Evolutionary conservation across 495 filamentous ascomycete species (phyloP), one percentile per base, ranked within the genome.

Genomic region (Pseudevernia furfuracea): DNA sequence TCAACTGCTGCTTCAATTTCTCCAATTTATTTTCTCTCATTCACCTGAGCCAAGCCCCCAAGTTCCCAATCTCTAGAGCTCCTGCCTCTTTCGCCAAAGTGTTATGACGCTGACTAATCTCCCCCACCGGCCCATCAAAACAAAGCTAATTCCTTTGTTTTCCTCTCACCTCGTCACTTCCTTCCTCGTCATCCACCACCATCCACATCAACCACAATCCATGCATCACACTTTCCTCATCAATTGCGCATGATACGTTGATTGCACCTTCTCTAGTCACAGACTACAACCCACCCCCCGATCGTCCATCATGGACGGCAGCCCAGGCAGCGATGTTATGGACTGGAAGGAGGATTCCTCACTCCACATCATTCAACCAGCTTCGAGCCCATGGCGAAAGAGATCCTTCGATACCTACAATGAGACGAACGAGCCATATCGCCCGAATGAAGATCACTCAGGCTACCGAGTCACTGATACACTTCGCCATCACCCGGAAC

Each of bases 301-400:
- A 25, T 3, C 28, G 11, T 17, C 28, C 25, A 14, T 53, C 49
- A 53, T 53, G 49, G 49, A 53, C 28, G 17, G 1, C 28, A 53
- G 49, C 28, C 49, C 28, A 32, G 25, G 28, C 28, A 32, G 49
- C 28, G 49, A 53, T 53, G 2, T 11, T 12, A 53, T 53, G 49
- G 49, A 53, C 28, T 53, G 49, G 49, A 4, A 53, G 32, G 25
- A 53, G 49, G 49, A 53, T 14, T 53, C 49, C 5, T 53, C 49
- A 53, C 49, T 53, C 49, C 49, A 53, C 49, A 53, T 53, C 28
- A 53, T 53, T 32, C 49, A 53, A 53, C 49, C 49, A 32, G 25
- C 49, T 17, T 53, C 49, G 15, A 30, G 25, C 49, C 49, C 49
- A 32, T 53, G 49, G 49, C 49, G 49, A 15, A 53, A 53, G 11